Conservation (phyloP, 768 basidiomycete genomes). For the Paxillus involutus region DNA sequence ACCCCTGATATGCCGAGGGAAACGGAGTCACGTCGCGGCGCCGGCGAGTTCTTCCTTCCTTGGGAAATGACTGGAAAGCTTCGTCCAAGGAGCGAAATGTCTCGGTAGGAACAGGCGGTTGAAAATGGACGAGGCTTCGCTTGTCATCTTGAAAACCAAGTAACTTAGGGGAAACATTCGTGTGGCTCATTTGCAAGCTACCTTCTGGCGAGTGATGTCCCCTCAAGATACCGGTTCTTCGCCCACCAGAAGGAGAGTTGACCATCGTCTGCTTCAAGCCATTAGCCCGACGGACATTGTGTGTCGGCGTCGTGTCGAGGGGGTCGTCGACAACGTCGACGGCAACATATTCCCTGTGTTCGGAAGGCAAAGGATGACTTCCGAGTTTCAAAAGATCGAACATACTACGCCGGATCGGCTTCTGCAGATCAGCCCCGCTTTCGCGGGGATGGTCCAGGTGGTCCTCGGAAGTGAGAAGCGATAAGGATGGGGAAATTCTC, state of each 20-base stretch:
- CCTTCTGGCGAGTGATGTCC: constrained; percentile 1
- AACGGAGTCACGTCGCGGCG: constrained; percentile 12
- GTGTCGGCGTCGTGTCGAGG: neutral
- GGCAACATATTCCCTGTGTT: neutral
- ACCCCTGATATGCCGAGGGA: neutral
- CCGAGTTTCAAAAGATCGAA: constrained; percentile 22
- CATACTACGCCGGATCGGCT: constrained; percentile 20
- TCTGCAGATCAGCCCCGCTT: constrained; percentile 2
- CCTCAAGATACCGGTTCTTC: neutral
- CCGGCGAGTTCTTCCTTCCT: neutral
- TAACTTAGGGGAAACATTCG: neutral
- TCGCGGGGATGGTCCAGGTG: neutral
- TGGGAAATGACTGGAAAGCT: neutral
- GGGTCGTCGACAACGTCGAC: neutral
- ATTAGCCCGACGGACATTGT: neutral
- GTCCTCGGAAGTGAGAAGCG: neutral
- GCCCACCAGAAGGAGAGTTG: neutral
- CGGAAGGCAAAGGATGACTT: neutral
- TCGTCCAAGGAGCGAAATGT: neutral
- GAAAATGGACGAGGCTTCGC: neutral
- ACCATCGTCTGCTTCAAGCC: neutral
- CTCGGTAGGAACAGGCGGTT: neutral
- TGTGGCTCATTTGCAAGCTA: neutral
- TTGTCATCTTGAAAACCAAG: neutral
- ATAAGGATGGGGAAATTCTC: constrained; percentile 1